A percentile compares a stretch with the other conserved stretches of the same genome.
phyloP scores from a whole-genome alignment of 768 basidiomycete genomes.

The Botryobasidium botryosum region DNA sequence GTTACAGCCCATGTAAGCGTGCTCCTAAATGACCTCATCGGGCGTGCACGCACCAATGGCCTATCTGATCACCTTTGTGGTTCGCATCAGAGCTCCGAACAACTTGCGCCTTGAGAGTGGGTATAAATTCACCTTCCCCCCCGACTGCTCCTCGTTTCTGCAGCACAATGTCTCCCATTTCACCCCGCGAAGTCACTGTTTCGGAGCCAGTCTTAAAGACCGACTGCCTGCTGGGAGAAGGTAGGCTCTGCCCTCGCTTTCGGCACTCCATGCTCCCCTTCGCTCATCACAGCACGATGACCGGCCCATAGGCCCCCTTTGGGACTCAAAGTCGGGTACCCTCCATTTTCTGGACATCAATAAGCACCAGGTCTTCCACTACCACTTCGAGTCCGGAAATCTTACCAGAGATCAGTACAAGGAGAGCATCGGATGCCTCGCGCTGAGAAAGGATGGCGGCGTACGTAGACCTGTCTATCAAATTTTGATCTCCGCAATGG shows the following conservation, averaged over 20 bases:
- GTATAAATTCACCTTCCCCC: background rate
- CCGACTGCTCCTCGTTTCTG: too few relatives aligned
- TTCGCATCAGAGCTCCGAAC: too few relatives aligned
- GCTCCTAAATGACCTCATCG: too few relatives aligned
- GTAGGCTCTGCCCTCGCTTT: slow-evolving; percentile 19
- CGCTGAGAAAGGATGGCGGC: slow-evolving; percentile 32
- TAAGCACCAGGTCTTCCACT: slow-evolving; percentile 29
- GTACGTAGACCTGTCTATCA: slow-evolving; percentile 20
- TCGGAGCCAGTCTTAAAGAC: slow-evolving; percentile 31
- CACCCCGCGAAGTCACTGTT: too few relatives aligned
- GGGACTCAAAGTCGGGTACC: slow-evolving; percentile 33
- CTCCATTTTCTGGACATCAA: slow-evolving; percentile 57
- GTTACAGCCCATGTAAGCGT: too few relatives aligned
- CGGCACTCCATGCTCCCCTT: background rate
- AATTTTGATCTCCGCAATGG: background rate
- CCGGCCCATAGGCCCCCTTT: slow-evolving; percentile 35
- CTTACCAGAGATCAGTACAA: slow-evolving; percentile 33
- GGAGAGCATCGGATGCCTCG: slow-evolving; percentile 41
- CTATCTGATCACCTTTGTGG: background rate
- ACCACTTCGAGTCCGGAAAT: slow-evolving; percentile 13
- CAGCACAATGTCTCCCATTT: too few relatives aligned
- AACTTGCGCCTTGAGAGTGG: too few relatives aligned
- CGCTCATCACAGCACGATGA: background rate
- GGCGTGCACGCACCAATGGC: too few relatives aligned
- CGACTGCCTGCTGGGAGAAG: slow-evolving; percentile 47